These are phyloP conservation scores for Candida xyloterini DNA, from an alignment of 805 yeast species.

Conservation along the genomic window DNA sequence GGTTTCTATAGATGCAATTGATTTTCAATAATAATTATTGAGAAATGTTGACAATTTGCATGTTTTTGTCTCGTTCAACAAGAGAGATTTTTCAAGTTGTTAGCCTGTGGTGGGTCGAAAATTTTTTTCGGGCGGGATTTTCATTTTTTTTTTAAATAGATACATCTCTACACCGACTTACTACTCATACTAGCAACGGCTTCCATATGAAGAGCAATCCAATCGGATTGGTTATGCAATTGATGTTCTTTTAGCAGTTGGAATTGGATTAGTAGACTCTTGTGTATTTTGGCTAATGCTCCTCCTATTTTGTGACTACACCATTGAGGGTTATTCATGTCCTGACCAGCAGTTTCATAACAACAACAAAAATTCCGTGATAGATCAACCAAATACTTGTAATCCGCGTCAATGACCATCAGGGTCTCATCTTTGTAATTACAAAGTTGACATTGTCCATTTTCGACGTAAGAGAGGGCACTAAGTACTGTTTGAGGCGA, in stretches of 20 bases:
- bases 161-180: constrained; percentile 10
- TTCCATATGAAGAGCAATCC: constrained; percentile 1
- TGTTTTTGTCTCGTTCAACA: constrained; percentile 10
- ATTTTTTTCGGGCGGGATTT: constrained; percentile 3
- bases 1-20: constrained; percentile 11
- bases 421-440: constrained; percentile 1
- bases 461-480: constrained; percentile 13
- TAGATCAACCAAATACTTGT: constrained; percentile 7
- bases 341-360: constrained; percentile 1
- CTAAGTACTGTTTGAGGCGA: constrained; percentile 6
- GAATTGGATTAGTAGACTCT: not conserved
- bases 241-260: not conserved
- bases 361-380: constrained; percentile 17
- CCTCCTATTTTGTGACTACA: constrained; percentile 7
- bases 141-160: no score
- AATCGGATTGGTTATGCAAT: not conserved
- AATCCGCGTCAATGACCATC: constrained; percentile 2
- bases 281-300: not conserved
- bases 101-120: constrained; percentile 10
- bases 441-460: constrained; percentile 9
- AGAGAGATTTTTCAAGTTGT: constrained; percentile 9
- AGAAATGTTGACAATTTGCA: constrained; percentile 8
- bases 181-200: not conserved
- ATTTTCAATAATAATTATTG: constrained; percentile 7
- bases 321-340: not conserved